A percentile compares a stretch with the other conserved stretches of the same genome.
Conservation (phyloP, 768 basidiomycete species). For the Amanita brunnescens region DNA sequence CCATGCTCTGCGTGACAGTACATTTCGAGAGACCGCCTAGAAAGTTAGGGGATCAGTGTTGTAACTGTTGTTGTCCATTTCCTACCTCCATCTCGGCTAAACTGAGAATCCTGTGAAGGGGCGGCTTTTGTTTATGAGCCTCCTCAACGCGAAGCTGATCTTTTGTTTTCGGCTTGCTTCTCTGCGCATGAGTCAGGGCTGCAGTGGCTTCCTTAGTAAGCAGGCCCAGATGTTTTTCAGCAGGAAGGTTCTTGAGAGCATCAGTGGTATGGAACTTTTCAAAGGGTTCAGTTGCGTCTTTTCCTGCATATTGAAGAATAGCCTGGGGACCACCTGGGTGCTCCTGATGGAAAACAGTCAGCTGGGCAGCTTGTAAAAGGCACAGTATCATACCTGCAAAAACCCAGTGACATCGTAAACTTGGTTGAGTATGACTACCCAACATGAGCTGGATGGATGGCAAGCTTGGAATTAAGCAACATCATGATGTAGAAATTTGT, state of each 20-base stretch:
- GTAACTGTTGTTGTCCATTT: conserved; percentile 3
- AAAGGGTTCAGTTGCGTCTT: conserved; percentile 71
- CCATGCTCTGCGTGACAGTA: conserved; percentile 66
- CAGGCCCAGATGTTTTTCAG: conserved; percentile 64
- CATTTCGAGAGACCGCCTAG: conserved; percentile 61
- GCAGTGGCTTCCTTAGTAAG: conserved; percentile 40
- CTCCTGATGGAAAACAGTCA: conserved; percentile 29
- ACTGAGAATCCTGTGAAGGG: conserved; percentile 61
- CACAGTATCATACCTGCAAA: conserved; percentile 35
- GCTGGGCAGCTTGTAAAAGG: conserved; percentile 3
- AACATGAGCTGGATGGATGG: conserved; percentile 50
- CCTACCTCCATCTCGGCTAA: conserved; percentile 76
- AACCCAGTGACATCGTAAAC: conserved; percentile 89
- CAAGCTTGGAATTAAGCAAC: conserved; percentile 1
- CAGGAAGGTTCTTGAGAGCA: conserved; percentile 62
- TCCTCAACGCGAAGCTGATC: conserved; percentile 63
- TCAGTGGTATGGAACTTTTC: conserved; percentile 83
- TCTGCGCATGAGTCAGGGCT: conserved; percentile 25
- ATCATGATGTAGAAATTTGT: background rate
- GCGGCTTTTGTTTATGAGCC: conserved; percentile 53
- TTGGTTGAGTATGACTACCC: conserved; percentile 72
- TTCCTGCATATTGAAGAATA: conserved; percentile 78
- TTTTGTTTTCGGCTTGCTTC: conserved; percentile 44
- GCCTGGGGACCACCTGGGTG: conserved; percentile 79
- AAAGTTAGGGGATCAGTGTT: background rate